These are phyloP conservation scores for Coprinellus micaceus DNA, from an alignment of 768 basidiomycete genomes.

Conservation along the genomic window DNA sequence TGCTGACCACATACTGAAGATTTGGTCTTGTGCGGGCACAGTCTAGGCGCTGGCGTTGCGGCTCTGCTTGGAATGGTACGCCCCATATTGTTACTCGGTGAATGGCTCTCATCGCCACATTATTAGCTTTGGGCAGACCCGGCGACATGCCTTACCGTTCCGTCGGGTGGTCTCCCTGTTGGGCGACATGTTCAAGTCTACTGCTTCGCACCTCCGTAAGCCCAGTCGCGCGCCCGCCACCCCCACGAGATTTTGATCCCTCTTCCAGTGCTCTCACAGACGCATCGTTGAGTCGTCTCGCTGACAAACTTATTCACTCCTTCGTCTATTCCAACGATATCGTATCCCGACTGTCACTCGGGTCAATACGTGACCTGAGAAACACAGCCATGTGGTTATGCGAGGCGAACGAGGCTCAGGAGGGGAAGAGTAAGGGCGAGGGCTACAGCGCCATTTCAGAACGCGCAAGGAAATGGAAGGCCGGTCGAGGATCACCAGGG, in stretches of 20 bases:
- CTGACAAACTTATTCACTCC: slow-evolving; percentile 64
- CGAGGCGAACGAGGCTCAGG: slow-evolving; percentile 48
- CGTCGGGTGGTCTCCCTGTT: slow-evolving; percentile 66
- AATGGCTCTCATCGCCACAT: background rate
- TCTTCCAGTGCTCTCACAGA: slow-evolving; percentile 56
- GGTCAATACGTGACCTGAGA: slow-evolving; percentile 70
- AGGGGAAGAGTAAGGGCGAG: slow-evolving; percentile 38
- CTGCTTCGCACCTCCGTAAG: slow-evolving; percentile 78
- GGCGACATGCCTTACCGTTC: slow-evolving; percentile 63
- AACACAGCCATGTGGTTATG: slow-evolving; percentile 80
- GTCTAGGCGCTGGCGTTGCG: slow-evolving; percentile 80
- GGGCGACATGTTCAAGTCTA: slow-evolving; percentile 68
- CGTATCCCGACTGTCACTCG: slow-evolving; percentile 73
- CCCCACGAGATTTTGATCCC: background rate
- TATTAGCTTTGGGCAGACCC: slow-evolving; percentile 86
- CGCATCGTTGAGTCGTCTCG: slow-evolving; percentile 53
- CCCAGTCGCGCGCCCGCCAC: slow-evolving; percentile 11
- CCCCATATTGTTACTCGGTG: slow-evolving; percentile 4
- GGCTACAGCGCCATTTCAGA: slow-evolving; percentile 49
- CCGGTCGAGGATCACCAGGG: slow-evolving; percentile 47
- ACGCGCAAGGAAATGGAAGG: slow-evolving; percentile 58
- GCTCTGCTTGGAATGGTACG: slow-evolving; percentile 68
- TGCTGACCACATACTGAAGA: slow-evolving; percentile 33
- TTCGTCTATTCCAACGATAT: slow-evolving; percentile 83
- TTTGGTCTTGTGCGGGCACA: slow-evolving; percentile 77